Evolutionary conservation across 1,284 basidiomycete genomes (phyloP).

Genomic region (Puccinia coronata): DNA sequence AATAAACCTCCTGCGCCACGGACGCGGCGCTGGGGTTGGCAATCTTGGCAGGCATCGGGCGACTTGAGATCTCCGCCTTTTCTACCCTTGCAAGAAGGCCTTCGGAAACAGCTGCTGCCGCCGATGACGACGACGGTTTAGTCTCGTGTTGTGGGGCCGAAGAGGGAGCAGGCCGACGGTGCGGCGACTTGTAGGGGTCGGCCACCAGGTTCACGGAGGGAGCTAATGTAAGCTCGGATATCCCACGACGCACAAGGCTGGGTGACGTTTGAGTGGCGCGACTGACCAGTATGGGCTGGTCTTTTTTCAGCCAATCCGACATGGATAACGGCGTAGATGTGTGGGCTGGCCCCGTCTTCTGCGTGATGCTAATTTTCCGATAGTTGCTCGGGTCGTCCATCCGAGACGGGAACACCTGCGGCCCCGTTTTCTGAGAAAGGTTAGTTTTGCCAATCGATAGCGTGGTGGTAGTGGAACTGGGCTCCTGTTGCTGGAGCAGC

Average conservation of each 20-base stretch:
- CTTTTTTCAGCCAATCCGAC: constrained; percentile 46
- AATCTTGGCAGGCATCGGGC: not conserved
- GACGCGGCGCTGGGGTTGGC: too few species aligned
- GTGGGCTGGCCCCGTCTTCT: constrained; percentile 14
- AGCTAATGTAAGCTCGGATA: constrained; percentile 29
- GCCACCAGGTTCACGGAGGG: constrained; percentile 5
- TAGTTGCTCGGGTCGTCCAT: not conserved
- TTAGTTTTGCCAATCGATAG: not conserved
- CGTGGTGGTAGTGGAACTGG: not conserved
- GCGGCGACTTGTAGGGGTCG: not conserved
- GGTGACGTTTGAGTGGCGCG: constrained; percentile 48
- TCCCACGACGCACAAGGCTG: constrained; percentile 22
- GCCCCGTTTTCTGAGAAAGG: constrained; percentile 39
- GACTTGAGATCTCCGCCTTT: not conserved
- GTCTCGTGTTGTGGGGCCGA: not conserved
- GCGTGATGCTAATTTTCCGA: constrained; percentile 8
- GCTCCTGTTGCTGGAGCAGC: not conserved
- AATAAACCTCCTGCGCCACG: not conserved
- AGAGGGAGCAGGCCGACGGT: not conserved
- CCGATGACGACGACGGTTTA: not conserved
- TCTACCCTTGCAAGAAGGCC: not conserved
- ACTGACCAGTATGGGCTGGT: constrained; percentile 43
- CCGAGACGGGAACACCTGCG: constrained; percentile 1
- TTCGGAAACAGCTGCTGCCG: not conserved
- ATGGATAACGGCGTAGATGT: constrained; percentile 10